phyloP scores from a whole-genome alignment of 1,284 basidiomycete species.

The Phylloboletellus chloephorus region DNA sequence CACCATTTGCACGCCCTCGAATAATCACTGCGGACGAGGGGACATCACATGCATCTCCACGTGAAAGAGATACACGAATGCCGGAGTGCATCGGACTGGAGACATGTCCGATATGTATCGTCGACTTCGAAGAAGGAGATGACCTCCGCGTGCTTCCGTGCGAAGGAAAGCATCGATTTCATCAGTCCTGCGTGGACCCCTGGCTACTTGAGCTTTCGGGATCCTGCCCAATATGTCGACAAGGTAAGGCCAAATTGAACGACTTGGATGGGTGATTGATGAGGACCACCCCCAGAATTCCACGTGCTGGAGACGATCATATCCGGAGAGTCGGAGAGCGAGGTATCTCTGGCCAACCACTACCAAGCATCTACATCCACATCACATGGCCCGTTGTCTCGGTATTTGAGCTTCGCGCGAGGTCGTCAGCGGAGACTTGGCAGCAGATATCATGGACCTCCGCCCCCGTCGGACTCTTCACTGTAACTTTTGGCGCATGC shows the following conservation, averaged over 20 bases:
- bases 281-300: slow-evolving; percentile 37
- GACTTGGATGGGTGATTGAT: slow-evolving; percentile 1
- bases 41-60: slow-evolving; percentile 4
- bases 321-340: slow-evolving; percentile 32
- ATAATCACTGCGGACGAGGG: background rate
- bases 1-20: slow-evolving; percentile 6
- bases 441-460: slow-evolving; percentile 26
- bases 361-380: slow-evolving; percentile 23
- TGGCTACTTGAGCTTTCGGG: slow-evolving; percentile 88
- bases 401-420: slow-evolving; percentile 62
- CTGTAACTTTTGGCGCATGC: slow-evolving; percentile 1
- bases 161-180: slow-evolving; percentile 84
- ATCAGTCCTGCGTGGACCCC: slow-evolving; percentile 76
- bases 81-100: slow-evolving; percentile 70
- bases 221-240: slow-evolving; percentile 86
- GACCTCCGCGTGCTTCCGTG: slow-evolving; percentile 86
- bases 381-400: slow-evolving; percentile 51
- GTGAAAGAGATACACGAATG: slow-evolving; percentile 38
- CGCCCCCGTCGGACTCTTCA: slow-evolving; percentile 9
- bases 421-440: slow-evolving; percentile 33
- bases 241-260: slow-evolving; percentile 48
- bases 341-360: slow-evolving; percentile 19
- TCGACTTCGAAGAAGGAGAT: slow-evolving; percentile 90
- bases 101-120: slow-evolving; percentile 90
- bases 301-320: slow-evolving; percentile 46